A percentile compares a stretch with the other conserved stretches of the same genome.
These are phyloP conservation scores for Podospora appendiculata DNA, from an alignment of 495 filamentous ascomycete species.

Conservation along the genomic window DNA sequence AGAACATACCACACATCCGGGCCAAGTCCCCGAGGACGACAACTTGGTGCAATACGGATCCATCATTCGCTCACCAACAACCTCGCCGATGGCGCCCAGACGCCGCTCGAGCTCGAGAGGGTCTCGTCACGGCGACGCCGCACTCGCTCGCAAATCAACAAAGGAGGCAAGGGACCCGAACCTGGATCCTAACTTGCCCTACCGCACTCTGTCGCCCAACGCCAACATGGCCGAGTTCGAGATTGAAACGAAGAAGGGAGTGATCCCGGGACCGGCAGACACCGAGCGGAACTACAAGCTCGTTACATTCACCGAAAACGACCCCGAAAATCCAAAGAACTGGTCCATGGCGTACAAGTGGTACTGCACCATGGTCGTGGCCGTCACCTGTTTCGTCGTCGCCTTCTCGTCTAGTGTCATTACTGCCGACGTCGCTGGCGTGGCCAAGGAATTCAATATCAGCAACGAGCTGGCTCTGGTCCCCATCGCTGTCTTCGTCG, in stretches of 20 bases:
- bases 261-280: conserved; percentile 6
- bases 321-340: conserved; percentile 63
- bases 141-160: too few relatives aligned
- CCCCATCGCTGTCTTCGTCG: conserved; percentile 63
- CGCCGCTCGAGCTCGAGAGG: too few relatives aligned
- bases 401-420: conserved; percentile 57
- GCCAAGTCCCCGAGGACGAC: too few relatives aligned
- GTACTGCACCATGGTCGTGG: conserved; percentile 62
- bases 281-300: conserved; percentile 48
- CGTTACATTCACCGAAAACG: conserved; percentile 61
- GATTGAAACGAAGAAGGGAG: conserved; percentile 5
- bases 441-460: conserved; percentile 52
- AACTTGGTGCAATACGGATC: too few relatives aligned
- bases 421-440: conserved; percentile 59
- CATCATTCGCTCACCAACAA: too few relatives aligned
- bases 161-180: not conserved
- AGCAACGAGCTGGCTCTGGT: conserved; percentile 60
- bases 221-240: conserved; percentile 6
- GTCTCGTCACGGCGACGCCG: too few relatives aligned
- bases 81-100: too few relatives aligned
- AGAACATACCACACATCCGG: too few relatives aligned
- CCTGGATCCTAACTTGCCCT: not conserved
- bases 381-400: conserved; percentile 56
- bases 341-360: conserved; percentile 57
- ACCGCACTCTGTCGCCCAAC: not conserved